Evolutionary conservation across 2,329 filamentous ascomycete genomes (phyloP), one percentile per base, ranked within the genome.

Genomic region (Zarea fungicola): DNA sequence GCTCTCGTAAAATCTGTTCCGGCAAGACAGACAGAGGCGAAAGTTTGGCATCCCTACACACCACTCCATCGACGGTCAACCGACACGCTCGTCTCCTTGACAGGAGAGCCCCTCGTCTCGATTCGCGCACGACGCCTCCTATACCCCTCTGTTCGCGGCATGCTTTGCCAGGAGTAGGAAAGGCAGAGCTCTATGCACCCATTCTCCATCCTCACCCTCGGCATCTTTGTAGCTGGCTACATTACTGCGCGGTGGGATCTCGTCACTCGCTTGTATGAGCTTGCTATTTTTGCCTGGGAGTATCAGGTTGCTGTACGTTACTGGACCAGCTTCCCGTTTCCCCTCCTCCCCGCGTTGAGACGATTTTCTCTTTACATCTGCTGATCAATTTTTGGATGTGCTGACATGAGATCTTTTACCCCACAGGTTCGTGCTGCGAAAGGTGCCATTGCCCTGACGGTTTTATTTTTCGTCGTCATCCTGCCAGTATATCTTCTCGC

Each of bases 201-300:
- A 64, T 96, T 97, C 76, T 97, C 92, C 56, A 77, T 92, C 69
- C 81, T 96, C 70, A 95, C 91, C 64, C 84, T 96, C 74, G 90
- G 87, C 74, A 96, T 99, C 76, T 99, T 99, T 77, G 87, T 97
- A 79, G 92, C 93, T 75, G 93, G 93, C 71, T 99, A 99, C 79
- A 97, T 92, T 69, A 99, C 93, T 73, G 93, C 93, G 66, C 87
- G 93, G 77, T 99, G 93, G 91, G 93, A 97, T 73, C 84, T 99
- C 55, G 90, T 96, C 59, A 96, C 92, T 60, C 85, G 91, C 62
- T 80, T 97, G 62, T 96, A 96, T 85, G 92, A 99, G 72, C 83
- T 99, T 62, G 87, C 89, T 59, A 87, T 96, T 57, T 99, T 97
- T 69, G 93, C 95, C 59, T 96, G 91, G 90, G 88, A 97, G 69